phyloP scores from a whole-genome alignment of 2,329 filamentous ascomycete genomes.

The Pestalotiopsis sp. region DNA sequence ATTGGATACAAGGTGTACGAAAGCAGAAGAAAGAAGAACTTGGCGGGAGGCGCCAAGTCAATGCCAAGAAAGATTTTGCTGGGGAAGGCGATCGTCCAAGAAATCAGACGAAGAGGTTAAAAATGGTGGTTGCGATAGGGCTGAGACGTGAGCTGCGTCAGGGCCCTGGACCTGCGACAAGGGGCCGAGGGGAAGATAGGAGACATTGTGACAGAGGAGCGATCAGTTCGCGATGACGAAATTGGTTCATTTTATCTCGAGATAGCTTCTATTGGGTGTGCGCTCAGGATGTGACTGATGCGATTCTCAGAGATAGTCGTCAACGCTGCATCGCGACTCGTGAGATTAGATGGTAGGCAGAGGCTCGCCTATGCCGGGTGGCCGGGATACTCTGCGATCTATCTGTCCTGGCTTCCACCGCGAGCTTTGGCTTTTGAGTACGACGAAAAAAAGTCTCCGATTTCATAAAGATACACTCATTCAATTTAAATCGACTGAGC shows the following conservation, averaged over 20 bases:
- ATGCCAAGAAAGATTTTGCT: background rate
- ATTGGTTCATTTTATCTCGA: background rate
- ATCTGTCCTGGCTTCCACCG: too few relatives aligned
- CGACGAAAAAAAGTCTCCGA: too few relatives aligned
- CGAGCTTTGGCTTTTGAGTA: too few relatives aligned
- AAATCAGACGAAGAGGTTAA: background rate
- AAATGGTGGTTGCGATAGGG: conserved; percentile 1
- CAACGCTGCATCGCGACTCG: too few relatives aligned
- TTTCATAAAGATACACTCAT: too few relatives aligned
- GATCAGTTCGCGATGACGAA: background rate
- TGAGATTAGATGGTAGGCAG: too few relatives aligned
- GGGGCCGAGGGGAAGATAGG: background rate
- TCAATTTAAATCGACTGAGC: too few relatives aligned
- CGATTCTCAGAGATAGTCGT: too few relatives aligned
- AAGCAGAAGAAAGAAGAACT: background rate
- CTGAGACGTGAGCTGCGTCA: conserved; percentile 10
- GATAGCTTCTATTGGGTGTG: too few relatives aligned
- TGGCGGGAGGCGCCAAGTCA: conserved; percentile 3
- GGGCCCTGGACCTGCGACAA: background rate
- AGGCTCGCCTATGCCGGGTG: too few relatives aligned
- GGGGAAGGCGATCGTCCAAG: background rate
- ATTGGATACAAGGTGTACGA: background rate
- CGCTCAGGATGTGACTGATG: too few relatives aligned
- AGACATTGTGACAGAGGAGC: background rate
- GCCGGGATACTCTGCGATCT: too few relatives aligned